Evolutionary conservation across 495 filamentous ascomycete species (phyloP).

Genomic region (Aspergillus hancockii): DNA sequence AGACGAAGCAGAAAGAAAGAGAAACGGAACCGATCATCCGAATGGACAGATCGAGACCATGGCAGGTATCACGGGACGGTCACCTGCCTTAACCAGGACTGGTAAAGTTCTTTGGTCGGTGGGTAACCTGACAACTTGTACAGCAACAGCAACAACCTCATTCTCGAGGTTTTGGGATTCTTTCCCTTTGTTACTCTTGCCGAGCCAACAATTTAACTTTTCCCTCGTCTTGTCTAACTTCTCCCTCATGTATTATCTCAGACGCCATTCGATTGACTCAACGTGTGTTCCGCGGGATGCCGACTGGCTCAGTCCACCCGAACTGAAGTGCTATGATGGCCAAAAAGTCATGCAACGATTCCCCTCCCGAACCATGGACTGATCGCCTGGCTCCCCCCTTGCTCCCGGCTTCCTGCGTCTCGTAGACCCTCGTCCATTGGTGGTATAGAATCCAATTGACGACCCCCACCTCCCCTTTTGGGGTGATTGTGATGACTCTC

Average conservation of each 20-base stretch:
- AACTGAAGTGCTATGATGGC: not conserved
- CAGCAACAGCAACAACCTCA: not conserved
- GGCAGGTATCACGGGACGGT: not conserved
- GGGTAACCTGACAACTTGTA: not conserved
- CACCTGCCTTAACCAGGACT: not conserved
- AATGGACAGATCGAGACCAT: not conserved
- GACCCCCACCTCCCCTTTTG: not conserved
- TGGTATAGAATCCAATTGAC: not conserved
- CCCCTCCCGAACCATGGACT: constrained; percentile 7
- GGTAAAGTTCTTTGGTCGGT: not conserved
- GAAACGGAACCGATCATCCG: not conserved
- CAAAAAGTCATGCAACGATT: constrained; percentile 8
- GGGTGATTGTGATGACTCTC: not conserved
- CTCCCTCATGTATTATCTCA: not conserved
- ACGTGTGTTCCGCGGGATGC: constrained; percentile 13
- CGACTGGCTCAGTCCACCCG: constrained; percentile 9
- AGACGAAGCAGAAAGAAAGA: not conserved
- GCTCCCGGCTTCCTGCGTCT: not conserved
- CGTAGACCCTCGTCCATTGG: constrained; percentile 8
- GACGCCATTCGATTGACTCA: not conserved
- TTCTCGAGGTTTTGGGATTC: not conserved
- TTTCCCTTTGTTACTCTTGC: not conserved
- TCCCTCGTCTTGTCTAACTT: not conserved
- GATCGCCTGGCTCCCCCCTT: not conserved
- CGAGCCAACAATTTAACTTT: not conserved